Base-by-base conservation (phyloP, 495 filamentous ascomycete species). In the Aspergillus ostianus region DNA sequence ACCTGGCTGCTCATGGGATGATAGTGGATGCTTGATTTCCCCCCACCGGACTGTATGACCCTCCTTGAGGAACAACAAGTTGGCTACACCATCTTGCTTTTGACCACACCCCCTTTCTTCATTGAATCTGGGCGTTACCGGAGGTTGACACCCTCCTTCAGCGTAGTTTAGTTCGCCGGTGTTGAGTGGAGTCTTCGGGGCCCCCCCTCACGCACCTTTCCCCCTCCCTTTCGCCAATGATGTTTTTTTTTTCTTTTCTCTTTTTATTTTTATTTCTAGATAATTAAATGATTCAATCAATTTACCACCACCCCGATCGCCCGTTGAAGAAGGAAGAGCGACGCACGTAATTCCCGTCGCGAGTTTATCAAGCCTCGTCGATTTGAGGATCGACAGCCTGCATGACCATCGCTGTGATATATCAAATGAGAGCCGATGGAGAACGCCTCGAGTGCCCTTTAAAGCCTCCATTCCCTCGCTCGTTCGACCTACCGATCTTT, bases 371-470 rank as follows among this genome's bases (percentile, higher is more conserved):
- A 67, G 65, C 65, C 65, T 67, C 55, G 57, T 61, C 53, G 56
- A 66, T 62, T 66, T 60, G 63, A 60, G 50, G 74, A 77, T 77
- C 73, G 69, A 75, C 74, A 64, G 63, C 71, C 72, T 79, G 77
- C 77, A 80, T 79, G 78, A 79, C 76, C 73, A 67, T 69, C 70
- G 70, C 69, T 70, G 67, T 72, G 74, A 75, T 74, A 76, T 73
- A 78, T 75, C 80, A 80, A 82, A 81, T 83, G 80, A 75, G 77
- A 79, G 73, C 66, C 72, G 73, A 69, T 70, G 74, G 66, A 80
- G 72, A 71, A 63, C 62, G 64, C 63, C 71, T 67, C 63, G 62
- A 53, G 63, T 64, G 70, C 67, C 68, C 69, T 72, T 52, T 79
- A 74, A 79, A 73, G 69, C 58, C 65, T 67, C 63, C 57, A 59